Percentiles rank a stretch among this genome's conserved stretches.
Evolutionary conservation across 2,329 filamentous ascomycete species (phyloP).

Genomic region (Aspergillus sclerotialis): DNA sequence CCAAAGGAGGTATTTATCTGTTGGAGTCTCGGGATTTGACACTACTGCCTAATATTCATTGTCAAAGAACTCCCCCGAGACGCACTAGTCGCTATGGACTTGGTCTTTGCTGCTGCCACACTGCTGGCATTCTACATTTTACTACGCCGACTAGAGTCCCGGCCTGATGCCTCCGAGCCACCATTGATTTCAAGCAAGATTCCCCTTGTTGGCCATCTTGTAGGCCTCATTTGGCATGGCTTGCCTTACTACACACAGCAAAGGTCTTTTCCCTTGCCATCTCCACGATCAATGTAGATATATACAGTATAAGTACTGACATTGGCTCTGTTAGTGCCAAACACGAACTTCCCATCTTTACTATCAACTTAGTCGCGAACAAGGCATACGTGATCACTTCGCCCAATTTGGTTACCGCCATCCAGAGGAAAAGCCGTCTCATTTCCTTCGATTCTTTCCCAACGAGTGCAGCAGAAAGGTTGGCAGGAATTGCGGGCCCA

Average conservation of each 20-base stretch:
- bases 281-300: slow-evolving; percentile 1
- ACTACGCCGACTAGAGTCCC: too few relatives aligned
- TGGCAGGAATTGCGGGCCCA: slow-evolving; percentile 13
- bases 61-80: too few relatives aligned
- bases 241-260: slow-evolving; percentile 14
- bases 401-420: slow-evolving; percentile 12
- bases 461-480: slow-evolving; percentile 7
- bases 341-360: slow-evolving; percentile 13
- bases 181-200: slow-evolving; percentile 12
- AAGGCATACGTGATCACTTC: slow-evolving; percentile 22
- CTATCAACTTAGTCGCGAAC: slow-evolving; percentile 16
- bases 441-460: slow-evolving; percentile 20
- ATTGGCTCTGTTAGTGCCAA: too few relatives aligned
- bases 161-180: slow-evolving; percentile 23
- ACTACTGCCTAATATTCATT: too few relatives aligned
- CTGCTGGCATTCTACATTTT: too few relatives aligned
- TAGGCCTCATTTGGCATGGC: slow-evolving; percentile 17
- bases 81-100: too few relatives aligned
- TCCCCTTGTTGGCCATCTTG: slow-evolving; percentile 21
- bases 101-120: too few relatives aligned
- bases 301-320: too few relatives aligned
- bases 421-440: slow-evolving; percentile 16
- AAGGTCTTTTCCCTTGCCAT: slow-evolving; percentile 9
- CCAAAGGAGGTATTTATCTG: too few relatives aligned
- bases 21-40: too few relatives aligned